Percentiles rank a stretch among this genome's conserved stretches.
These are phyloP conservation scores for Penicillium malachiteum DNA, from an alignment of 495 filamentous ascomycete species.

Conservation along the genomic window DNA sequence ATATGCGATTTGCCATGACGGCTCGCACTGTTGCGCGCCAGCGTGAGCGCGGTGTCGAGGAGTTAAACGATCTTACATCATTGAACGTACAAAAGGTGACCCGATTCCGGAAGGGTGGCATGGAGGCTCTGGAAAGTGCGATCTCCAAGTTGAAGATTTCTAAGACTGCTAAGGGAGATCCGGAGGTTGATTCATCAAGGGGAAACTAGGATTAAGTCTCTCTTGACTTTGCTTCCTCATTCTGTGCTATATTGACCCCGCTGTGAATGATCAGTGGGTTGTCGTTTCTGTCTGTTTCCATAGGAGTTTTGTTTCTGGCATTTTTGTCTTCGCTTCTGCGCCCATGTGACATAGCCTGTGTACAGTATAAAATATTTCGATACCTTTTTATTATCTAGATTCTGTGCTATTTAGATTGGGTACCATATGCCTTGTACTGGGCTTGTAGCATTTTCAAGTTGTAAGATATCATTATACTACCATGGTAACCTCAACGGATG, in stretches of 20 bases:
- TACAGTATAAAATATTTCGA: conserved; percentile 32
- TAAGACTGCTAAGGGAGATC: conserved; percentile 7
- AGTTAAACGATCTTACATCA: conserved; percentile 65
- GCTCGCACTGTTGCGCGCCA: conserved; percentile 72
- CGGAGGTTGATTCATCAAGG: conserved; percentile 1
- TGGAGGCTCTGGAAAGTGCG: conserved; percentile 64
- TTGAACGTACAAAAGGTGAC: conserved; percentile 87
- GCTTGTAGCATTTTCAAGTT: background rate
- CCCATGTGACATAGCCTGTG: conserved; percentile 33
- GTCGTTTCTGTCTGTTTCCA: conserved; percentile 16
- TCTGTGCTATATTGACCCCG: background rate
- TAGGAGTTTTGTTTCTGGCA: conserved; percentile 30
- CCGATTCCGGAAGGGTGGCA: conserved; percentile 65
- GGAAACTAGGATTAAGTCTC: background rate
- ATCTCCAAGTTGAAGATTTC: conserved; percentile 58
- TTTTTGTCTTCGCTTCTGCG: conserved; percentile 20
- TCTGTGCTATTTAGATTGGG: background rate
- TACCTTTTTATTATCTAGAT: conserved; percentile 12
- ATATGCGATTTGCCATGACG: conserved; percentile 93
- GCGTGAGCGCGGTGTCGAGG: conserved; percentile 47
- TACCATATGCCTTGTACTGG: background rate
- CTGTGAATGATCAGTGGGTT: background rate
- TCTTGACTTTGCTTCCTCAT: background rate
- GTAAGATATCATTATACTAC: background rate
- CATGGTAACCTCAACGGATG: background rate